Evolutionary conservation across 2,329 filamentous ascomycete genomes (phyloP).

Genomic region (Colletotrichum eleusines): DNA sequence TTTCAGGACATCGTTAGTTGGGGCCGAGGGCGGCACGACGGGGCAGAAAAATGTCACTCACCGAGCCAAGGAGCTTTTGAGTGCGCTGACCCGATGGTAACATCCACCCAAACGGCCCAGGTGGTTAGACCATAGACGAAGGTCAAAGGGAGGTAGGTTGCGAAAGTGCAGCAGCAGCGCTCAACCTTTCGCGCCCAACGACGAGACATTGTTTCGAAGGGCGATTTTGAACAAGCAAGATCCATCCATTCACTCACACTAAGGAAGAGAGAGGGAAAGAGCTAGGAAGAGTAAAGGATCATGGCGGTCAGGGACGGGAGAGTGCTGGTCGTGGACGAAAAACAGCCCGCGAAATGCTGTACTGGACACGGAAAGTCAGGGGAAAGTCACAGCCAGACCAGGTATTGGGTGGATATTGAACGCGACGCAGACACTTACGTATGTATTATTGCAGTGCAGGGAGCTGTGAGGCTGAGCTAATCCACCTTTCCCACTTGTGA

Average conservation of each 20-base stretch:
- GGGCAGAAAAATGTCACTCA: slow-evolving; percentile 50
- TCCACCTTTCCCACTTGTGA: neutral
- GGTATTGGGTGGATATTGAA: slow-evolving; percentile 1
- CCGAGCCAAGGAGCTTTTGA: slow-evolving; percentile 68
- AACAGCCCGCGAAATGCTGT: slow-evolving; percentile 29
- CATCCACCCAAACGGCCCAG: slow-evolving; percentile 92
- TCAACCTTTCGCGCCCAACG: slow-evolving; percentile 79
- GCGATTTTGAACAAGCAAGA: slow-evolving; percentile 27
- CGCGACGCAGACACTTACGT: neutral
- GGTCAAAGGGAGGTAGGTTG: slow-evolving; percentile 85
- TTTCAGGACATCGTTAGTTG: slow-evolving; percentile 47
- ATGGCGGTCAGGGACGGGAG: slow-evolving; percentile 37
- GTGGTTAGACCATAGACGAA: slow-evolving; percentile 93
- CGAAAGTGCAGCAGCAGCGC: slow-evolving; percentile 83
- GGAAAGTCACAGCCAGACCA: slow-evolving; percentile 21
- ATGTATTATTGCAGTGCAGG: slow-evolving; percentile 10
- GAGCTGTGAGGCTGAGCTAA: slow-evolving; percentile 24
- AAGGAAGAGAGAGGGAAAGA: slow-evolving; percentile 17
- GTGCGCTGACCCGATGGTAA: slow-evolving; percentile 74
- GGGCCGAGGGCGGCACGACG: slow-evolving; percentile 33
- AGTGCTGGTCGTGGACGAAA: slow-evolving; percentile 28
- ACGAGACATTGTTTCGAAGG: slow-evolving; percentile 64
- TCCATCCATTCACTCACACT: slow-evolving; percentile 41
- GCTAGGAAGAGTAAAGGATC: slow-evolving; percentile 22
- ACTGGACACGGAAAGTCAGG: slow-evolving; percentile 28